These are phyloP conservation scores for Kwoniella sp. DNA, from an alignment of 768 basidiomycete genomes.

Conservation along the genomic window DNA sequence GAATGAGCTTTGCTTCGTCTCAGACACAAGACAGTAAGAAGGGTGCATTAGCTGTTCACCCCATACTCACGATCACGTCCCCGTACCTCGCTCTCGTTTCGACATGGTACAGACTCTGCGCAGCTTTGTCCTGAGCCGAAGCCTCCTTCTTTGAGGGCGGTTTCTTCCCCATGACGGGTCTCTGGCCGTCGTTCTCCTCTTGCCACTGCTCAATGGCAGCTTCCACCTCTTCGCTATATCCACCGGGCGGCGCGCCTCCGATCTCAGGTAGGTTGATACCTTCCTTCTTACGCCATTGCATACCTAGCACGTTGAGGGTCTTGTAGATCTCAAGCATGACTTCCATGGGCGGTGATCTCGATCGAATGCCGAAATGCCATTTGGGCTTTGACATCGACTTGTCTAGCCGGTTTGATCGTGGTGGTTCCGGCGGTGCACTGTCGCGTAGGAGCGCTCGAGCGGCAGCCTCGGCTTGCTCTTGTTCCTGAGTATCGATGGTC, in stretches of 20 bases:
- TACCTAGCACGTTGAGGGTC: constrained; percentile 81
- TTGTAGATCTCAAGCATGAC: constrained; percentile 98
- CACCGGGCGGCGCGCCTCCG: constrained; percentile 53
- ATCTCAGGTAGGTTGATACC: constrained; percentile 57
- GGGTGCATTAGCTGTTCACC: constrained; percentile 3
- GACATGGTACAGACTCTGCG: constrained; percentile 75
- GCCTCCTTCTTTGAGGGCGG: constrained; percentile 55
- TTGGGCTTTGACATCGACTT: constrained; percentile 67
- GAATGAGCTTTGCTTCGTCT: neutral
- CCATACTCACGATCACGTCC: constrained; percentile 78
- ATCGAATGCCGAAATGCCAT: constrained; percentile 98
- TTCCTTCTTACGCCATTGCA: constrained; percentile 97
- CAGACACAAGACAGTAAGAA: no score
- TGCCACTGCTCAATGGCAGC: constrained; percentile 68
- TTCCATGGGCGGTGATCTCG: constrained; percentile 89
- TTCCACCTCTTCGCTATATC: constrained; percentile 65
- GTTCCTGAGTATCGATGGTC: neutral
- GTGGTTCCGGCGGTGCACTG: constrained; percentile 53
- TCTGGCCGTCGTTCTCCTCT: constrained; percentile 29
- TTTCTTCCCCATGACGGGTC: constrained; percentile 63
- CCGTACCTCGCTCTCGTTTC: constrained; percentile 88
- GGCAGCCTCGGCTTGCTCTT: constrained; percentile 44
- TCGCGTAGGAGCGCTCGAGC: constrained; percentile 44
- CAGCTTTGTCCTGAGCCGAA: constrained; percentile 57
- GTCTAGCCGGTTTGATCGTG: constrained; percentile 56